These are phyloP conservation scores for Skeletonema marinoi DNA, from an alignment of 108 stramenopile species.

Conservation along the genomic window DNA sequence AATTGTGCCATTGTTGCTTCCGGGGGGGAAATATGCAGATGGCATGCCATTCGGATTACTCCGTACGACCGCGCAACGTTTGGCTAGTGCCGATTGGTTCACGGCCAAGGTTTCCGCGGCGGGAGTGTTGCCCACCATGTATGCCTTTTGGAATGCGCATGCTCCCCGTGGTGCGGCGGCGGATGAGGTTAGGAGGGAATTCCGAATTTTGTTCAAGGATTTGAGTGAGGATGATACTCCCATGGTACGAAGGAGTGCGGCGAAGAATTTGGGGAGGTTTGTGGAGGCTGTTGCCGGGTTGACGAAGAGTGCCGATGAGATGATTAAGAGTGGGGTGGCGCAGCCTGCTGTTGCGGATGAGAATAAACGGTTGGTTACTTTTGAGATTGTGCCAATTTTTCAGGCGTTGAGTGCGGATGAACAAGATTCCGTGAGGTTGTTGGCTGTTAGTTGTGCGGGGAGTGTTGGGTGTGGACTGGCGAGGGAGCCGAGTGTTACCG, in stretches of 20 bases:
- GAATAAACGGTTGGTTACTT: constrained; percentile 30
- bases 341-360: constrained; percentile 25
- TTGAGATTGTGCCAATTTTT: constrained; percentile 73
- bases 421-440: constrained; percentile 94
- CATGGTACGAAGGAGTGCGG: constrained; percentile 93
- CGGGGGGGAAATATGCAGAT: constrained; percentile 29
- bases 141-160: constrained; percentile 48
- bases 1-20: constrained; percentile 44
- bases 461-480: constrained; percentile 72
- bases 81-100: constrained; percentile 96
- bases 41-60: constrained; percentile 34
- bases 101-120: constrained; percentile 92
- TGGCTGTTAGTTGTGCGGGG: constrained; percentile 80
- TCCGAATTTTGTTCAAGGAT: constrained; percentile 72
- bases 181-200: constrained; percentile 53
- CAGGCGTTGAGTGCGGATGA: constrained; percentile 90
- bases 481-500: constrained; percentile 48
- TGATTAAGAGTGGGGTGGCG: constrained; percentile 28
- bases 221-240: constrained; percentile 93
- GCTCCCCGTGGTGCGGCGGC: constrained; percentile 15
- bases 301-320: constrained; percentile 38
- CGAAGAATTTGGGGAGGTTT: constrained; percentile 74
- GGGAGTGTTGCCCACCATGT: constrained; percentile 63
- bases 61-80: constrained; percentile 76
- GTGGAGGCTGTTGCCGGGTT: constrained; percentile 53